phyloP scores from a whole-genome alignment of 1,284 basidiomycete species.

The Microbotryum violaceum region DNA sequence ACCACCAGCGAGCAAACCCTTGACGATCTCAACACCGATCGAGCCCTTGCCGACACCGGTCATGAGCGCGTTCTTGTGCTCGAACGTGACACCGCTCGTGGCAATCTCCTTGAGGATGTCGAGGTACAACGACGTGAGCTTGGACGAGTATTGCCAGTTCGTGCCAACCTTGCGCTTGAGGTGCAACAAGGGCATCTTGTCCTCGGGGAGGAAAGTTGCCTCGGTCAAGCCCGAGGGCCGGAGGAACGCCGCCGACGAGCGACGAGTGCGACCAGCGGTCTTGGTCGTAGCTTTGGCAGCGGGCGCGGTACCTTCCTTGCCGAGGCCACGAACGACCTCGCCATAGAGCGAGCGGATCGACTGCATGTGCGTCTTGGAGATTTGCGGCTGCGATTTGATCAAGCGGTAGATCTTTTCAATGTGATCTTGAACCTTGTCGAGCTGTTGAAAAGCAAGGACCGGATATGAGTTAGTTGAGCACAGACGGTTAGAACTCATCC shows the following conservation, averaged over 20 bases:
- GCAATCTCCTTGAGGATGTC: constrained; percentile 97
- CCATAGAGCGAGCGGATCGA: constrained; percentile 95
- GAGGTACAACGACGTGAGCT: constrained; percentile 71
- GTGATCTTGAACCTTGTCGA: constrained; percentile 81
- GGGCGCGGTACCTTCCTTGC: constrained; percentile 36
- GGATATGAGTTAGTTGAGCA: not conserved
- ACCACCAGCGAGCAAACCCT: constrained; percentile 90
- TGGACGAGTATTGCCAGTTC: constrained; percentile 93
- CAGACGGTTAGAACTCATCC: not conserved
- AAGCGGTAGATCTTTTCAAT: constrained; percentile 95
- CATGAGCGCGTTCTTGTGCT: constrained; percentile 95
- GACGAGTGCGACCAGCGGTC: constrained; percentile 54
- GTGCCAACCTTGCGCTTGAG: constrained; percentile 95
- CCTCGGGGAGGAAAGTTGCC: constrained; percentile 65
- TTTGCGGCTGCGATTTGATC: constrained; percentile 92
- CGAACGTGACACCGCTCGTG: constrained; percentile 93
- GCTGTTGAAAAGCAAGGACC: constrained; percentile 18
- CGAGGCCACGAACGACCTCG: constrained; percentile 71
- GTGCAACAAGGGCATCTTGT: constrained; percentile 89
- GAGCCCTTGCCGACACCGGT: constrained; percentile 97
- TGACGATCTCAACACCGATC: constrained; percentile 94
- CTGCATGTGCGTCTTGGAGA: constrained; percentile 93
- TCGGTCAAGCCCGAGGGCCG: constrained; percentile 70
- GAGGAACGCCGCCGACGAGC: constrained; percentile 88
- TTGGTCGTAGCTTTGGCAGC: constrained; percentile 21